Evolutionary conservation across 345 rosid genomes (phyloP), one percentile per base, ranked within the genome.

Genomic region (Anastatica hierochuntica): DNA sequence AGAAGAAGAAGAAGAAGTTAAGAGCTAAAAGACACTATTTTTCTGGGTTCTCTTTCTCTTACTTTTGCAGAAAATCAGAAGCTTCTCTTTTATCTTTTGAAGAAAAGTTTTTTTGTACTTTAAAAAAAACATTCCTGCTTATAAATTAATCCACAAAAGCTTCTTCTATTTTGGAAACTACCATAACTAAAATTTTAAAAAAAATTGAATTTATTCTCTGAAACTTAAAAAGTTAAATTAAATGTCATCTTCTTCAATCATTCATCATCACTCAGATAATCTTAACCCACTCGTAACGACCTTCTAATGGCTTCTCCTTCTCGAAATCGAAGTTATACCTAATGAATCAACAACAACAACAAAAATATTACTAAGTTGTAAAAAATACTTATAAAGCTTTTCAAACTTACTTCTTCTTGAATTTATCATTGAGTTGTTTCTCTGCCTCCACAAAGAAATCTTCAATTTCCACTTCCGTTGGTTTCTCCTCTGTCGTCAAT

Each of bases 221-320:
- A 56, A 49, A 56, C 17, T 33, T 40, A 56, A 46, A 19, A 6
- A 29, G 6, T 1, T 4, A 8, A 6, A 29, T 6, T 8, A 29
- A 29, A 21, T 5, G 24, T 46, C 49, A 4, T 31, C 62, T 17
- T 51, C 37, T 34, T 34, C 33, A 11, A 8, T 64, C 73, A n/a
- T 29, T 31, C 36, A 6, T 31, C 12, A 31, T 31, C n/a, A 31
- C 12, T 31, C 4, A 9, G 69, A 71, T 58, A 78, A 21, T 37
- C n/a, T 64, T 67, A 35, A 74, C 62, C 90, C 95, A 85, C 73
- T 80, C 71, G 77, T 74, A 80, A 35, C 88, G 83, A 55, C 92
- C 92, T 58, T 83, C 74, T 74, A 76, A 31, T n/a, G 92, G 83
- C 66, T 72, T 70, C 58, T 80, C 92, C 72, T 75, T 70, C 53